phyloP scores from a whole-genome alignment of 2,329 filamentous ascomycete genomes.

The Aureobasidium namibiae region DNA sequence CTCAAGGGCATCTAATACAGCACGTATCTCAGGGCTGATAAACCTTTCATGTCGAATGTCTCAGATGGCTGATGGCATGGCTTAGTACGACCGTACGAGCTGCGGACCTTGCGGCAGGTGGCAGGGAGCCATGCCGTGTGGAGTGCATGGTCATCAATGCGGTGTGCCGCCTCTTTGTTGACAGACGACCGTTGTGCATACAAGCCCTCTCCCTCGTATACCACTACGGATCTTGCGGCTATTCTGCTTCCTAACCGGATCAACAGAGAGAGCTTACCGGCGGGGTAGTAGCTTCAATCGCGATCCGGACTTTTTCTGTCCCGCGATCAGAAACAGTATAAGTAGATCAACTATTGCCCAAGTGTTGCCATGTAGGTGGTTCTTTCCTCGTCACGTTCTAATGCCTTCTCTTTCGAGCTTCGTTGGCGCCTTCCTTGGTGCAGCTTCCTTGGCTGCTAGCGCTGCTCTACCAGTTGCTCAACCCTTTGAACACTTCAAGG shows the following conservation, averaged over 20 bases:
- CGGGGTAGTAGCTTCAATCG: background rate
- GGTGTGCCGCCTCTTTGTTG: background rate
- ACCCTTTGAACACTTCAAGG: constrained; percentile 10
- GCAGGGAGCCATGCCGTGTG: background rate
- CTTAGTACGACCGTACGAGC: background rate
- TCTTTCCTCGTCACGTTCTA: background rate
- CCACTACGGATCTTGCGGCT: background rate
- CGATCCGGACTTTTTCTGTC: background rate
- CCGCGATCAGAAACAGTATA: background rate
- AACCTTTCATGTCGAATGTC: background rate
- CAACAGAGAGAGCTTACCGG: background rate
- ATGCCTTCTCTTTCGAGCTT: background rate
- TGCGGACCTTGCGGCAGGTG: background rate
- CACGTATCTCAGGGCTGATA: background rate
- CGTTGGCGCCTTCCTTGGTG: background rate
- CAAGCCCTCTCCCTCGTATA: background rate
- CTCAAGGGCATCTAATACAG: background rate
- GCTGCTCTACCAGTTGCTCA: background rate
- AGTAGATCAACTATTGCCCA: background rate
- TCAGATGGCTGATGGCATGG: background rate
- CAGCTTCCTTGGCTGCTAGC: constrained; percentile 1
- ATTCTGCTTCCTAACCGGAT: background rate
- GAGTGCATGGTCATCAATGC: background rate
- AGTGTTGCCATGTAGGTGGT: background rate
- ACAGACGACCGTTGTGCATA: background rate